Evolutionary conservation across 2,329 filamentous ascomycete species (phyloP), one percentile per base, ranked within the genome.

Genomic region (Pseudogymnoascus sp.): DNA sequence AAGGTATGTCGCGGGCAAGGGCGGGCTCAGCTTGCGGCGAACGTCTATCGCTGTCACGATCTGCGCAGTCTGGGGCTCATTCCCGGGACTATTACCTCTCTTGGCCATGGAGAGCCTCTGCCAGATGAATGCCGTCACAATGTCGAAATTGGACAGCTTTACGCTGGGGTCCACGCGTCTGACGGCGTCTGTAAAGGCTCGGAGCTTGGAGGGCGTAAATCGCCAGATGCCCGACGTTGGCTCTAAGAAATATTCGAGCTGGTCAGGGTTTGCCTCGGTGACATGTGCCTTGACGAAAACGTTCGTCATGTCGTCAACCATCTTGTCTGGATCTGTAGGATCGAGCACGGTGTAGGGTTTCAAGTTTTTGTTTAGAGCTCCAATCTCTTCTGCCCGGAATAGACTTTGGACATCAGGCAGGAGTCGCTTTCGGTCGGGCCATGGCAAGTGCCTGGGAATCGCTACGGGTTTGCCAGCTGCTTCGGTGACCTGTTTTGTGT

Each of bases 91-190:
- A 14, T 31, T 31, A 6, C 47, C 47, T 54, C 47, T 54, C 10
- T 61, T 61, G 18, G 59, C 59, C 18, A 40, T 39, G 23, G 23
- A 23, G 31, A 61, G 23, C n/a, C 59, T 37, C 37, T 61, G 59
- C 59, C 59, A 61, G 31, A 40, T 40, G 31, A 61, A 61, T 37
- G 34, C 59, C 7, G 59, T 61, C 11, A 61, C 34, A 40, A 37
- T 37, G 16, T 61, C 59, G 23, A 39, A 23, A 23, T 23, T 7
- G 16, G 59, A 61, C 12, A 61, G 59, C 37, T 61, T 61, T 5
- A 40, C 37, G 16, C n/a, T 5, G 18, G 37, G 59, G 23, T 37
- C 59, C 14, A 61, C 59, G n/a, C 31, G 59, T 31, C 47, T 54
- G 7, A 54, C 47, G 11, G 47, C 47, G 16, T 31, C 47, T 54